Base-by-base conservation (phyloP, 2,329 filamentous ascomycete genomes). In the Diaporthe destruens region DNA sequence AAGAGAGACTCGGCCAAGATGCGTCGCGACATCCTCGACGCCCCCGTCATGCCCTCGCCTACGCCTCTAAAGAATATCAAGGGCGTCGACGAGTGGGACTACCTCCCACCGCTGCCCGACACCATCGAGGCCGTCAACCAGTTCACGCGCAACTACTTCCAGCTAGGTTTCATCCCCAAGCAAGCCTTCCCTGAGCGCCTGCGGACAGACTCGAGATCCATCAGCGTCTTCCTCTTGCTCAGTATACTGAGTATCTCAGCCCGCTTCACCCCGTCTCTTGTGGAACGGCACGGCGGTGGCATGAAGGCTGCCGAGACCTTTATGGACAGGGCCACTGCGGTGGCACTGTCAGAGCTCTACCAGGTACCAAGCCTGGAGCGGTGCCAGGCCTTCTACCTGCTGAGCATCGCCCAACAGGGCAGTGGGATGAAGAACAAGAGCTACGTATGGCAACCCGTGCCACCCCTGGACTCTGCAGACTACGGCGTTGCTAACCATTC, bases 401-500 rank as follows among this genome's bases (percentile, higher is more conserved):
- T 90, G 20, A 89, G 87, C 76, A 86, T 90, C 70, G 87, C 88
- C 6, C 88, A 90, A 75, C 88, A 90, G 76, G 87, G 87, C 18
- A 88, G 85, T 68, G 88, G 87, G 0, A 80, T 86, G 74, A 85
- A 84, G 53, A 87, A 88, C 66, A 83, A 82, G 69, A 90, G 88
- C 78, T 88, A 87, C 75, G 87, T 89, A 78, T 77, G 87, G 34
- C 47, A 61, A 51, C 6, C 9, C 7, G 47, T 32, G 71, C 32
- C 18, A 14, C 4, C 23, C 20, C 20, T 29, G 23, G n/a, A 6
- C n/a, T n/a, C 8, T 12, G 23, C 14, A 53, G 74, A 54, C 75
- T 53, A 39, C 32, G 23, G 34, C 44, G 47, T 39, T 72, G 39
- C 78, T 80, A 54, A 81, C 71, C 16, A 0, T 36, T 55, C 44